Percentiles rank a stretch among this genome's conserved stretches.
Evolutionary conservation across 371 early-diverging fungal species (phyloP).

Genomic region (Synchytrium microbalum): DNA sequence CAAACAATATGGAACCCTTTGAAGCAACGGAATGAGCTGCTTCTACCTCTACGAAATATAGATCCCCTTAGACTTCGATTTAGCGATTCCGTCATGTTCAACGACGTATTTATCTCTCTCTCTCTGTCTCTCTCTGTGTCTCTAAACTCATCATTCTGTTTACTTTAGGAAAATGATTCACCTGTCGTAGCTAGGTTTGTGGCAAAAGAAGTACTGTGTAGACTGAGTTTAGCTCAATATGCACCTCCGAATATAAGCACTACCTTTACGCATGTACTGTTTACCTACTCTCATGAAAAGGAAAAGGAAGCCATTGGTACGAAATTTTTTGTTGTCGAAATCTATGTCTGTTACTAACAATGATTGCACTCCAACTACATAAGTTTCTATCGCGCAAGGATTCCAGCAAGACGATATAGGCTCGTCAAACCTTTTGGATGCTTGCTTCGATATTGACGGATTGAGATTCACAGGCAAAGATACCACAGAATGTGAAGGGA

Average conservation of each 20-base stretch:
- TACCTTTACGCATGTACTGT: neutral
- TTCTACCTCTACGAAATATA: neutral
- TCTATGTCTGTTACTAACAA: no score
- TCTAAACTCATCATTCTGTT: neutral
- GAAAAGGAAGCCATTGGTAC: neutral
- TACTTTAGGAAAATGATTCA: neutral
- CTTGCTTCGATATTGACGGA: neutral
- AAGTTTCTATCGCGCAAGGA: neutral
- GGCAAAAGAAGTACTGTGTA: neutral
- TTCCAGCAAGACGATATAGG: neutral
- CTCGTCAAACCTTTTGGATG: neutral
- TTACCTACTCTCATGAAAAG: neutral
- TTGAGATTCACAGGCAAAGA: neutral
- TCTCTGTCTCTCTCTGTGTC: neutral
- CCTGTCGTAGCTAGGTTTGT: no score
- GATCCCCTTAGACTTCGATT: neutral
- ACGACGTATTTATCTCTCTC: neutral
- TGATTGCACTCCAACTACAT: no score
- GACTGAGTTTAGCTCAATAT: neutral
- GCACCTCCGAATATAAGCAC: neutral
- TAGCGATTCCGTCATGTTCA: neutral
- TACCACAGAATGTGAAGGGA: neutral
- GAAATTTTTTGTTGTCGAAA: no score
- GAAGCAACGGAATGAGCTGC: neutral
- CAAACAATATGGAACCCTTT: neutral